phyloP scores from a whole-genome alignment of 164 flowering plant species.

The Piper betle region DNA sequence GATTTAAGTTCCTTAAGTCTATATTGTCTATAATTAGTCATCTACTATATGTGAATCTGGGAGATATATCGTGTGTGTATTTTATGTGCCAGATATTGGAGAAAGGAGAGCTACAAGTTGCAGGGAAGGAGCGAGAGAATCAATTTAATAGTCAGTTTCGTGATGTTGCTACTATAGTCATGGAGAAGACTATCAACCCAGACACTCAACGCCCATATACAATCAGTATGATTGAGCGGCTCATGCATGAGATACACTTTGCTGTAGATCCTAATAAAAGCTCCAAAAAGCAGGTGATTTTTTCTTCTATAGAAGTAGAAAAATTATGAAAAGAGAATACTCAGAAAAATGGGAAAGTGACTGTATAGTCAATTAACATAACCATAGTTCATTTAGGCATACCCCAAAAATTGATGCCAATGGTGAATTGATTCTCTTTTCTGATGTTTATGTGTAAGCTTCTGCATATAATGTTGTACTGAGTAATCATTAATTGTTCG shows the following conservation, averaged over 20 bases:
- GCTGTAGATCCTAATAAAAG: slow-evolving; percentile 82
- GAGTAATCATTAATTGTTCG: too few species aligned
- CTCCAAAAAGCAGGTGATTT: slow-evolving; percentile 88
- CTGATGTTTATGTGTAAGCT: too few species aligned
- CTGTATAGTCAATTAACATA: too few species aligned
- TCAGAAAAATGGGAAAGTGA: too few species aligned
- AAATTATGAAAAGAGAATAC: background rate
- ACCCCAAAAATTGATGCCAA: too few species aligned
- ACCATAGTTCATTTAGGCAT: too few species aligned
- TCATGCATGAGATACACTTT: slow-evolving; percentile 95
- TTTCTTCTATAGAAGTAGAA: background rate
- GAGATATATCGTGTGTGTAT: background rate
- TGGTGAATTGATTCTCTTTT: too few species aligned
- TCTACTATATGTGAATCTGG: background rate
- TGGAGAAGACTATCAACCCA: slow-evolving; percentile 90
- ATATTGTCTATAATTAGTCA: background rate
- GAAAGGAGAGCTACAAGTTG: slow-evolving; percentile 97
- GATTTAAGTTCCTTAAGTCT: background rate
- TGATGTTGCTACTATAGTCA: slow-evolving; percentile 93
- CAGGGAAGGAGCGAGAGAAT: slow-evolving; percentile 93
- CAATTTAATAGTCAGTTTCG: slow-evolving; percentile 80
- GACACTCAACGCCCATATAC: slow-evolving; percentile 89
- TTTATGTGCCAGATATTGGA: slow-evolving; percentile 53
- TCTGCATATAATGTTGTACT: too few species aligned
- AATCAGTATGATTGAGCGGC: slow-evolving; percentile 92